Conservation (phyloP, 148 eudicot species). For the Nepenthes mirabilis region DNA sequence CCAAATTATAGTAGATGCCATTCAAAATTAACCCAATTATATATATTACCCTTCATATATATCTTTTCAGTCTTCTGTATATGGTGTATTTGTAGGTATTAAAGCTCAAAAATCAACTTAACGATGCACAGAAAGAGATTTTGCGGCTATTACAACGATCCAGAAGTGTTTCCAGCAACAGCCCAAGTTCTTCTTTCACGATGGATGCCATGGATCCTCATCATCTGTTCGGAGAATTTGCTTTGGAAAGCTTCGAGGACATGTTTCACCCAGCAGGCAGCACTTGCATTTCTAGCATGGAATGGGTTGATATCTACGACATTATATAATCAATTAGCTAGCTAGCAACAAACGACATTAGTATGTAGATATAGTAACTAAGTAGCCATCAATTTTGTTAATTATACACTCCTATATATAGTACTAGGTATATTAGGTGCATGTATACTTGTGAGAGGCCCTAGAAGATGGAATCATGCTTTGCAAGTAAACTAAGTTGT, state of each 20-base stretch:
- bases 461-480: no score
- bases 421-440: no score
- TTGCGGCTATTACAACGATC: not conserved
- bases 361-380: not conserved
- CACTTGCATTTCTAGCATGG: not conserved
- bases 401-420: no score
- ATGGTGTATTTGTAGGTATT: not conserved
- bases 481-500: no score
- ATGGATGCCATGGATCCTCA: slow-evolving; percentile 6
- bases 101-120: slow-evolving; percentile 6
- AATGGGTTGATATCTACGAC: not conserved
- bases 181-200: slow-evolving; percentile 9
- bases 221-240: not conserved
- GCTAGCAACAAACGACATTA: not conserved
- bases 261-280: not conserved
- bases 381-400: no score
- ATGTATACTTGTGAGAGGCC: no score
- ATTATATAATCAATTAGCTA: not conserved
- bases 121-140: slow-evolving; percentile 5
- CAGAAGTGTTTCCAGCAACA: not conserved
- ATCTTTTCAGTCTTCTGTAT: no score
- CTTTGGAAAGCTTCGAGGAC: not conserved
- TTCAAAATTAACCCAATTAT: no score
- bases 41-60: no score
- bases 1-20: no score